Evolutionary conservation across 352 stramenopile genomes (phyloP), one percentile per base, ranked within the genome.

Genomic region (Globisporangium nodosum): DNA sequence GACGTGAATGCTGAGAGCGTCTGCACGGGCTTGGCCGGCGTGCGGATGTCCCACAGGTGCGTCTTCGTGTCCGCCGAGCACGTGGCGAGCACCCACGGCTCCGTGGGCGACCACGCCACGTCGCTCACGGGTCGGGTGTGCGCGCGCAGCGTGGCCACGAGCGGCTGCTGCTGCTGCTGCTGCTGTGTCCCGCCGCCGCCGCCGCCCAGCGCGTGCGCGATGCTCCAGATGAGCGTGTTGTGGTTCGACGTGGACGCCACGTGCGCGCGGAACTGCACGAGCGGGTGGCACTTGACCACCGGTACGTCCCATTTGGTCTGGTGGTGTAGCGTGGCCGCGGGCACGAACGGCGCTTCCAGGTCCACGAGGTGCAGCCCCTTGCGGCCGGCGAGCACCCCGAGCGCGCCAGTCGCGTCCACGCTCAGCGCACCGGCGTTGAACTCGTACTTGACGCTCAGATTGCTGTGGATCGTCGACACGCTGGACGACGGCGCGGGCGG

Each of bases 181-280:
- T 47, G 16, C 39, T 58, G 11, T 12, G 56, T 69, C 58, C n/a
- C 43, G 37, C 35, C 51, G 7, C 51, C 35, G 30, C 35, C 65
- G 24, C 3, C 53, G 35, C 52, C 65, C 39, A 53, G 60, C 43
- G 58, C 65, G 31, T 63, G 58, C 13, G 70, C 52, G 45, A 94
- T 74, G 58, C 91, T 73, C 85, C 85, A 94, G 39, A 94, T 79
- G 47, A 94, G 74, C 42, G 81, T 90, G 59, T 90, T 87, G 47
- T 85, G 73, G 67, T 92, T 89, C 46, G 81, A 89, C 42, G 85
- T 90, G 15, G 85, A 90, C 6, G 83, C 82, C 30, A 92, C 81
- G 61, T 81, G 69, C 58, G 66, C 72, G 60, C 78, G 77, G 64
- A 80, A 86, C n/a, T 77, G 64, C 37, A 70, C 68, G 46, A 90